These are phyloP conservation scores for Penicillium odoratum DNA, from an alignment of 495 filamentous ascomycete species.

Conservation along the genomic window DNA sequence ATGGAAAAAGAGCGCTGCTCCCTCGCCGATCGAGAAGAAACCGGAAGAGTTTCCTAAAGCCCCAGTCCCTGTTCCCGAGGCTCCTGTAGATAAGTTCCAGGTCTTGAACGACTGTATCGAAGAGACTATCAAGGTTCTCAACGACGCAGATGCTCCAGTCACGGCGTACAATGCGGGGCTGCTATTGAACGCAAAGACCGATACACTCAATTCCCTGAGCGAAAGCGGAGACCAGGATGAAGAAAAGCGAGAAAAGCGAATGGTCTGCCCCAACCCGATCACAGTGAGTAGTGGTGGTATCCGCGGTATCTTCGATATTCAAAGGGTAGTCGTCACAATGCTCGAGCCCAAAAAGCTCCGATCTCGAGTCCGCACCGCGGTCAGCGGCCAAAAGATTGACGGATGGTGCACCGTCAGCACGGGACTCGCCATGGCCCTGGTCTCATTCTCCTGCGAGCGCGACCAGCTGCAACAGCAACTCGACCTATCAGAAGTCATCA, in stretches of 20 bases:
- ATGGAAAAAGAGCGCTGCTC: neutral
- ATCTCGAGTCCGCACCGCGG: conserved; percentile 10
- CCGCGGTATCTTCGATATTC: conserved; percentile 22
- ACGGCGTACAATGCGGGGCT: neutral
- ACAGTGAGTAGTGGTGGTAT: conserved; percentile 20
- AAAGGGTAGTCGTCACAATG: conserved; percentile 19
- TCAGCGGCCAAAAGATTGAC: conserved; percentile 17
- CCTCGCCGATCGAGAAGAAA: neutral
- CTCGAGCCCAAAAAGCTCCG: conserved; percentile 15
- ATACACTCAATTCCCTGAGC: neutral
- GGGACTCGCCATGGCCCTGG: conserved; percentile 12
- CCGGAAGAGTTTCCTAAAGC: neutral
- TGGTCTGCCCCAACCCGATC: conserved; percentile 16
- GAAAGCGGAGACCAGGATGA: neutral
- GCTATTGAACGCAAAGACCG: neutral
- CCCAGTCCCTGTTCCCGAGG: neutral
- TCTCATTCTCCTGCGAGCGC: conserved; percentile 18
- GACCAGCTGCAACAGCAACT: conserved; percentile 13
- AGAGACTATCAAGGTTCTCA: neutral
- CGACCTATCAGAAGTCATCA: conserved; percentile 18
- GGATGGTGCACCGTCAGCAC: conserved; percentile 25
- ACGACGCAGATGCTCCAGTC: neutral
- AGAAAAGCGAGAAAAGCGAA: neutral
- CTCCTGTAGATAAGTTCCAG: neutral
- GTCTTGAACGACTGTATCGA: neutral